Evolutionary conservation across 176 grass and related monocot genomes (phyloP), one percentile per base, ranked within the genome.

Genomic region (Panicum miliaceum): DNA sequence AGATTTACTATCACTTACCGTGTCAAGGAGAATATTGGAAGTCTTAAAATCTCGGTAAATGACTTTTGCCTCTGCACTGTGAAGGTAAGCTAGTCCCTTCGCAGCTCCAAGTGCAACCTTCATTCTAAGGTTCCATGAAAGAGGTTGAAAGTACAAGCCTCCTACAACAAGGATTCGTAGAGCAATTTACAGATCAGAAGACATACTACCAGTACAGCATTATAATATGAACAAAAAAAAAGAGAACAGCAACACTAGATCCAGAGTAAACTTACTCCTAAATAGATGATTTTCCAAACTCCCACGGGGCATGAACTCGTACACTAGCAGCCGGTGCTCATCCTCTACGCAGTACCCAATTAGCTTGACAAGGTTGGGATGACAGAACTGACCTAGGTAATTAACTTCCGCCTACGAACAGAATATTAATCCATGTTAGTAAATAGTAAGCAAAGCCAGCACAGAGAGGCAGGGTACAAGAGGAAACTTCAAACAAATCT

Each of bases 201-300:
- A 45, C 35, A 71, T 36, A 62, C 27, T 12, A 6, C 7, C 60
- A 27, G 7, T 16, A 56, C 80, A 83, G 73, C 32, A 46, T 38
- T 58, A 46, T 22, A 59, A 69, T 41, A 57, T 11, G 34, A 56
- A 60, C 12, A 27, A 36, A 83, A 62, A 42, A n/a, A 4, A 40
- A 25, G 34, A 77, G 66, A 46, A 3, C 46, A 67, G 66, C 50
- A 78, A 54, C 29, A 53, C 40, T 41, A 51, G 62, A n/a, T 74
- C 34, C 59, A 26, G 56, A 50, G 37, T 77, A 86, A 86, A 83
- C 90, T 90, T 91, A 97, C 95, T 94, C 87, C 90, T 93, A 79
- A 97, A 97, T 12, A 94, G 89, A 90, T 97, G 95, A 74, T 97
- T 97, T 78, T 97, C 95, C 82, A 97, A 94, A 88, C 88, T 97